Evolutionary conservation across 495 filamentous ascomycete species (phyloP), one percentile per base, ranked within the genome.

Genomic region (Cryomyces minteri): DNA sequence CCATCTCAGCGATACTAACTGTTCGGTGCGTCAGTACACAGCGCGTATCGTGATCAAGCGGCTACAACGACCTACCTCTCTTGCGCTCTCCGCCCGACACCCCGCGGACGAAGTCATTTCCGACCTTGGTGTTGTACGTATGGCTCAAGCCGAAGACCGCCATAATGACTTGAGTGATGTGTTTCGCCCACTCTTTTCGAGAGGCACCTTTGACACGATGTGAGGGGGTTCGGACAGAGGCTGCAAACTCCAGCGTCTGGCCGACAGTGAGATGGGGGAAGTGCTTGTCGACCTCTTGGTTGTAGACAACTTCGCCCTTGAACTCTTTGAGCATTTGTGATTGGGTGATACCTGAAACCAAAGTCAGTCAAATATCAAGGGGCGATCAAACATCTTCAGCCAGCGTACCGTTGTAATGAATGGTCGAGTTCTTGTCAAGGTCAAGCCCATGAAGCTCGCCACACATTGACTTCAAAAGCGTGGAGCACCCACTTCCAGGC

Each of bases 401-500:
- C 18, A 25, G 18, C 18, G 18, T 25, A 25, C 18, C 18, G 18
- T 25, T 25, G 18, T 25, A 25, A 25, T 25, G 18, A 25, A 25
- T 25, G 18, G 18, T 25, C 18, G 18, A 25, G 2, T 25, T 25
- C 18, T 25, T 25, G 18, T 25, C 18, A 25, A 25, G 18, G 18
- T 25, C 18, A 25, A 25, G 18, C 18, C 18, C 18, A 25, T 25
- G 18, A 25, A 25, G 18, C 18, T 25, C 18, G 18, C 18, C 18
- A 25, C 18, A 25, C 18, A 25, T 25, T 25, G 18, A 25, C 48
- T 83, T 82, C 31, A 86, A 58, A 44, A 86, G 78, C 0, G 78
- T 81, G 1, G 76, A 74, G 48, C 81, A 86, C 6, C 80, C 81
- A 38, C 71, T 70, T 0, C 81, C 84, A 10, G 84, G 84, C 25